Evolutionary conservation across 2,329 filamentous ascomycete genomes (phyloP).

Genomic region (Rutstroemia sp.): DNA sequence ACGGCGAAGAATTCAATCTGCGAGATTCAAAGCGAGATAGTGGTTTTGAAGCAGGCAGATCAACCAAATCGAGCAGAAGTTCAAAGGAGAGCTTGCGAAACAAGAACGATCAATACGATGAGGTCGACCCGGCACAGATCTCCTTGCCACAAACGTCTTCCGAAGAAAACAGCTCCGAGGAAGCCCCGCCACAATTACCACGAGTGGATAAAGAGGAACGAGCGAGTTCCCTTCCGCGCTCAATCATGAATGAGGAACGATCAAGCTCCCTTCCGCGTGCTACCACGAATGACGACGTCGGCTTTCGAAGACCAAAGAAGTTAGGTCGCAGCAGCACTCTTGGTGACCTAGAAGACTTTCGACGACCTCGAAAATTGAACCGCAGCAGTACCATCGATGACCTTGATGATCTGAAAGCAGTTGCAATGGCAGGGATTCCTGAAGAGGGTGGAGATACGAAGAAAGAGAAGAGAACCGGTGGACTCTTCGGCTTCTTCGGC

Average conservation of each 20-base stretch:
- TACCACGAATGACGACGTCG: no score
- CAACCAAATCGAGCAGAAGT: conserved; percentile 15
- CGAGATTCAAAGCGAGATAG: conserved; percentile 32
- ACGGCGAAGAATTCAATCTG: conserved; percentile 28
- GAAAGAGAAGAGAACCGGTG: conserved; percentile 29
- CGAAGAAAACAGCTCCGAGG: conserved; percentile 22
- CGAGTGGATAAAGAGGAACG: background rate
- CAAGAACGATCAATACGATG: conserved; percentile 21
- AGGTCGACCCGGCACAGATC: conserved; percentile 25
- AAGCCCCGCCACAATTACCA: no score
- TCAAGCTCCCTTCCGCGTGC: no score
- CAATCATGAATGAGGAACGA: no score
- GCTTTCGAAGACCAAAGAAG: no score
- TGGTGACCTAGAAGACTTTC: background rate
- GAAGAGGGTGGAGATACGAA: conserved; percentile 33
- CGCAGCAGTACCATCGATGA: conserved; percentile 38
- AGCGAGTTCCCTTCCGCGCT: no score
- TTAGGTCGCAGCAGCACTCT: no score
- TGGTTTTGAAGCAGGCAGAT: conserved; percentile 18
- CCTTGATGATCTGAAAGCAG: conserved; percentile 40
- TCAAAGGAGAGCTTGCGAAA: conserved; percentile 22
- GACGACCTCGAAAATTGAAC: conserved; percentile 30
- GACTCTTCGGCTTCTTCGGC: conserved; percentile 37
- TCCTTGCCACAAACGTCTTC: conserved; percentile 26
- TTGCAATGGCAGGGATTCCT: conserved; percentile 35